These are phyloP conservation scores for Penicillium chermesinum DNA, from an alignment of 495 filamentous ascomycete species.

Conservation along the genomic window DNA sequence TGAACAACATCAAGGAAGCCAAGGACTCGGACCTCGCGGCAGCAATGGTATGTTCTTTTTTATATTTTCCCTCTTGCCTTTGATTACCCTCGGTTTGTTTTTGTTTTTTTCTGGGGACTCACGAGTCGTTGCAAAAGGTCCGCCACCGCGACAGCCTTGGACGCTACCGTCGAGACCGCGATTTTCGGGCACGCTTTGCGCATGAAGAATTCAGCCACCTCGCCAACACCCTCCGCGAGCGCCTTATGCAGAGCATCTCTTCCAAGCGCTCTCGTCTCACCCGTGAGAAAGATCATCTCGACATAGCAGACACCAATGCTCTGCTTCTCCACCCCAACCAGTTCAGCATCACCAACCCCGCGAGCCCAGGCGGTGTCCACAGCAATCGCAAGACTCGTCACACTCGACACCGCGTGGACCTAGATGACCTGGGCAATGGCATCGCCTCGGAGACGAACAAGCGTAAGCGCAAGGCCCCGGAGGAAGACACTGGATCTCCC, in stretches of 20 bases:
- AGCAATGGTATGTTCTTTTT: constrained; percentile 58
- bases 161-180: constrained; percentile 36
- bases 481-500: constrained; percentile 70
- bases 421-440: constrained; percentile 66
- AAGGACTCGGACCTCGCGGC: constrained; percentile 72
- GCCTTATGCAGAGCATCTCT: constrained; percentile 71
- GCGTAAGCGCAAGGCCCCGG: constrained; percentile 68
- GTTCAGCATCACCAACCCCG: constrained; percentile 74
- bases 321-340: constrained; percentile 89
- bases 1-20: constrained; percentile 80
- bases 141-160: constrained; percentile 41
- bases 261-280: constrained; percentile 70
- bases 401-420: constrained; percentile 73
- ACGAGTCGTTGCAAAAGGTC: too few species aligned
- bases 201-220: constrained; percentile 75
- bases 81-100: not conserved
- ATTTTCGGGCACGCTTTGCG: constrained; percentile 62
- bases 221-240: constrained; percentile 73
- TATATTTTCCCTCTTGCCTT: not conserved
- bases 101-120: not conserved
- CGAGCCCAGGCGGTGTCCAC: constrained; percentile 75
- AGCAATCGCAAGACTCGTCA: constrained; percentile 78
- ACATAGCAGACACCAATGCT: constrained; percentile 83
- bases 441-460: constrained; percentile 60
- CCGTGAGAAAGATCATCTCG: constrained; percentile 83